Base-by-base conservation (phyloP, 2,329 filamentous ascomycete genomes). In the Lasiodiplodia sp. region DNA sequence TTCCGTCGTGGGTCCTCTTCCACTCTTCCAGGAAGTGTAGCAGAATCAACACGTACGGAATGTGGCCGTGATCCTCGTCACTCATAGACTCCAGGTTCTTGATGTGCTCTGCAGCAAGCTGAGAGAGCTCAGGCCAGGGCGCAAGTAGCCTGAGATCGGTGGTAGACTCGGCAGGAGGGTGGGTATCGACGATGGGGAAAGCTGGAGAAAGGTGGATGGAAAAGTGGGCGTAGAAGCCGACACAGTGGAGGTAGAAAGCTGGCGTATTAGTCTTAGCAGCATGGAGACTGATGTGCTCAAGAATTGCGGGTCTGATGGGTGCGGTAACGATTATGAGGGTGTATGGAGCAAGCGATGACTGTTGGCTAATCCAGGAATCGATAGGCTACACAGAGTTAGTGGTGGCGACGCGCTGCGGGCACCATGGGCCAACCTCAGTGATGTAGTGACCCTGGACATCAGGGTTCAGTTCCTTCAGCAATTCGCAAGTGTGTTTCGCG, bases 101-200 rank as follows among this genome's bases (percentile, higher is more conserved):
- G 2, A 93, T 91, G 83, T 93, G 87, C 53, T 88, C 84, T 66
- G 84, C 79, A 2, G 88, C 87, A 71, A 94, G 94, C 3, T 87
- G 83, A 2, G 84, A 78, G 16, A 99, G 86, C 77, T 96, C 94
- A 23, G 91, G 87, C 95, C 96, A 99, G 44, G 96, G 95, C 40
- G 86, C 87, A 4, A 97, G 83, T 14, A 99, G 85, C 62, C 96
- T 90, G 40, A 99, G 85, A 74, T 99, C 96, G 68, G 92, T 90
- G 0, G 89, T 96, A 8, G 93, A 90, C 49, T 93, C 92, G 51
- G 93, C 89, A 71, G 97, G 94, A 0, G 96, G 96, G 76, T 99
- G 96, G 55, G 96, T 98, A 77, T 99, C 95, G 71, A 99, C 92
- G 68, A 99, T 92, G 5, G 95, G 94, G 74, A 96, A 97, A 34